Conservation (phyloP, 2,329 filamentous ascomycete species). For the Allantophomopsis lycopodina region DNA sequence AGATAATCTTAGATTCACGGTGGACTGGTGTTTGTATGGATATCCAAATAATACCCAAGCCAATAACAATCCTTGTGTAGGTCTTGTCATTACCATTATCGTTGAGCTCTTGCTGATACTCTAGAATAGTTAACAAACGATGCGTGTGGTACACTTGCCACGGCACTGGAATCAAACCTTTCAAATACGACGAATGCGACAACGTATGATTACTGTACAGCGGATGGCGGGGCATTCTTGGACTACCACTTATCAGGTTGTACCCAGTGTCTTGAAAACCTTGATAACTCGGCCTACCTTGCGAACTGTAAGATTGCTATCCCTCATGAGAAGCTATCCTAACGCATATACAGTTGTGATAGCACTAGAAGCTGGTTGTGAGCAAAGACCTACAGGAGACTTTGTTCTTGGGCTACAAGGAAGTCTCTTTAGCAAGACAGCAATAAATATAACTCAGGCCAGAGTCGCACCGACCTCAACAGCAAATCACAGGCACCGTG, state of each 20-base stretch:
- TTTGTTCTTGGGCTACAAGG: slow-evolving; percentile 11
- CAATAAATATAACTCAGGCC: slow-evolving; percentile 9
- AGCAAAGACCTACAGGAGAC: slow-evolving; percentile 9
- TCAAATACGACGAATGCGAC: slow-evolving; percentile 7
- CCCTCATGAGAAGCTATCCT: not conserved
- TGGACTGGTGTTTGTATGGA: slow-evolving; percentile 13
- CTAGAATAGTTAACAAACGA: slow-evolving; percentile 10
- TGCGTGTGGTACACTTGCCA: slow-evolving; percentile 11
- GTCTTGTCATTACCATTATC: not conserved
- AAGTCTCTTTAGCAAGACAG: slow-evolving; percentile 11
- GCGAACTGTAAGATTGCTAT: slow-evolving; percentile 7
- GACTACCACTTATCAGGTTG: slow-evolving; percentile 3
- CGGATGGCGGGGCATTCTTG: slow-evolving; percentile 8
- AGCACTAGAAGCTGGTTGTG: slow-evolving; percentile 14
- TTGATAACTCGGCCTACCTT: slow-evolving; percentile 5
- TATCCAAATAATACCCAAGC: slow-evolving; percentile 10
- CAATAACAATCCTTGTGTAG: not conserved
- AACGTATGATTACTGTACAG: slow-evolving; percentile 14
- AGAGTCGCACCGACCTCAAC: not conserved
- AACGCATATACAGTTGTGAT: slow-evolving; percentile 9
- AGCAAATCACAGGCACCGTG: slow-evolving; percentile 2
- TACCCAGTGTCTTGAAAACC: slow-evolving; percentile 5
- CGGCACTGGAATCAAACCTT: slow-evolving; percentile 11
- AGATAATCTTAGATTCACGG: slow-evolving; percentile 17
- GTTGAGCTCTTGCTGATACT: slow-evolving; percentile 1